phyloP scores from a whole-genome alignment of 1,139 yeast genomes.

The Tardiomyces blankii region DNA sequence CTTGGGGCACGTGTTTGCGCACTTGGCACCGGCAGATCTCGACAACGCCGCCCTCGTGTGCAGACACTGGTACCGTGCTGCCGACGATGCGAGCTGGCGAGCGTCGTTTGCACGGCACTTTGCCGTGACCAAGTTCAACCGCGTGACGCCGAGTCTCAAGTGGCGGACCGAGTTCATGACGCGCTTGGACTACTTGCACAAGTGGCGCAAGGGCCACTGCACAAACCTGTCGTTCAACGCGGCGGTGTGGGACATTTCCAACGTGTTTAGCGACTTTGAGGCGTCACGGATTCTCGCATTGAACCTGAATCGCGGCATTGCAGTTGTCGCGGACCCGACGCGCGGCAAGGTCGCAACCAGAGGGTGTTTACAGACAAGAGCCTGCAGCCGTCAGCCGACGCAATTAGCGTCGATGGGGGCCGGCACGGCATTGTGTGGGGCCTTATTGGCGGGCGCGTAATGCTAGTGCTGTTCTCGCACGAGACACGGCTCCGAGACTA shows the following conservation, averaged over 20 bases:
- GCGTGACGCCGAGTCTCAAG: constrained; percentile 16
- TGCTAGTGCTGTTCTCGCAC: constrained; percentile 17
- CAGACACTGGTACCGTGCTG: constrained; percentile 21
- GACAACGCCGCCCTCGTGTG: constrained; percentile 24
- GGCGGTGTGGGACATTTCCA: constrained; percentile 15
- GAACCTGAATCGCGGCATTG: constrained; percentile 17
- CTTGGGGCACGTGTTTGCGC: constrained; percentile 21
- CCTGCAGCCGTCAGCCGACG: constrained; percentile 8
- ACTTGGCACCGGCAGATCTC: constrained; percentile 19
- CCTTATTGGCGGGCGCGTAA: constrained; percentile 18
- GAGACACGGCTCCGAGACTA: constrained; percentile 22
- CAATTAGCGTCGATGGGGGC: constrained; percentile 18
- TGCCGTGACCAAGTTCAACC: constrained; percentile 17
- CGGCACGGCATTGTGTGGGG: constrained; percentile 25
- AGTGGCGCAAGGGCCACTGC: constrained; percentile 20
- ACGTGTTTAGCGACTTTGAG: constrained; percentile 19
- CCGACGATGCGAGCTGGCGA: constrained; percentile 26
- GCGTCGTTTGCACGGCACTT: constrained; percentile 15
- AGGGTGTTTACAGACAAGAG: constrained; percentile 15
- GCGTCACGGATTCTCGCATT: constrained; percentile 18
- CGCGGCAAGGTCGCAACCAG: constrained; percentile 23
- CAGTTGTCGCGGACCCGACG: constrained; percentile 23
- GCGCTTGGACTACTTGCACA: constrained; percentile 18
- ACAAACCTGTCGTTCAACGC: constrained; percentile 22
- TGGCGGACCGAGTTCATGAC: constrained; percentile 24